Base-by-base conservation (phyloP, 2,329 filamentous ascomycete species). In the Phyllosticta paracitricarpa region DNA sequence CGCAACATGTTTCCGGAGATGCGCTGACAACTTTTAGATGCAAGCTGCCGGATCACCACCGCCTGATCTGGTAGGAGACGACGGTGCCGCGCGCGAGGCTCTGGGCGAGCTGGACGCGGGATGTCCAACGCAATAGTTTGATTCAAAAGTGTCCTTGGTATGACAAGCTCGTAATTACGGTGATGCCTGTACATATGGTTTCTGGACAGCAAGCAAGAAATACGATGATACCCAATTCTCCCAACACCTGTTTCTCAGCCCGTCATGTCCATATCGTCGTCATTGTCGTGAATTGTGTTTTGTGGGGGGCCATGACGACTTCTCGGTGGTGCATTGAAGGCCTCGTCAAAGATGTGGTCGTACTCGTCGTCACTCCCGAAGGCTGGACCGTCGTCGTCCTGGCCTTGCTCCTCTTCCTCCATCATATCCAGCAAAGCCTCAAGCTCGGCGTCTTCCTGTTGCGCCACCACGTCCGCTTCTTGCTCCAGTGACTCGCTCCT, bases 41-140 rank as follows among this genome's bases (percentile, higher is more conserved):
- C 94, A 99, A 92, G 87, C 87, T 58, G 88, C 89, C 64, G 94
- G 94, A 9, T 91, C 89, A 22, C 94, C 94, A 54, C 94, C 94
- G 0, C 82, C 89, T 48, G 94, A 97, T 73, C 79, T 99, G 19
- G 89, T 99, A 17, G 93, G 92, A 61, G 91, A 96, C 71, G 88
- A 96, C 84, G 86, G 87, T 61, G 88, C 89, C 57, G 88, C 89
- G 19, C 89, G 93, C 70, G 89, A 93, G 65, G 79, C 79, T 33
- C 72, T 82, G 7, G 75, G 77, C 48, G 81, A 81, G 64, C 73
- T 84, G 58, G 81, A 85, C 56, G 75, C 78, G 33, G 83, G 84
- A 51, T 88, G 85, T 73, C 81, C 82, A 10, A 83, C 83, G 67
- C 84, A 87, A 75, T 87, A 70, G 73, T 56, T 7, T 19, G 40